Base-by-base conservation (phyloP, 495 filamentous ascomycete genomes). In the Talaromyces nanjingensis region DNA sequence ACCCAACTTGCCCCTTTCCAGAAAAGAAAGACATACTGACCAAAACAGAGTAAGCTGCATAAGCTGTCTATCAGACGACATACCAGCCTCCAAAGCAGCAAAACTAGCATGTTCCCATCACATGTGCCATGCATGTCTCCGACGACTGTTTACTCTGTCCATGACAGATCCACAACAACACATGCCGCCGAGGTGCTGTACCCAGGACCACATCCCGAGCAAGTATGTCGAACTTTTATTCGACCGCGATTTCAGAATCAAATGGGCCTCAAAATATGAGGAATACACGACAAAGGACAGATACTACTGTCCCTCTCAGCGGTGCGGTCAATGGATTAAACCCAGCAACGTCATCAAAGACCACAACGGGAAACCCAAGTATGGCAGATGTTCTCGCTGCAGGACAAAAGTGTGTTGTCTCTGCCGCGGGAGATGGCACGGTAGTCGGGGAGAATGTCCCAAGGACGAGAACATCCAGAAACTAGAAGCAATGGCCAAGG, bases 141-240 rank as follows among this genome's bases (percentile, higher is more conserved):
- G 83, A 68, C 83, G 86, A 20, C 81, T 86, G 65, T 96, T 94
- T 72, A 84, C 76, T 24, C 76, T 89, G 42, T 92, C 90, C 20
- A 76, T 91, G 63, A 87, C 80, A 39, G 89, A 93, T 70, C 88
- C 90, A 1, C 81, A 84, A 37, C 86, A 88, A 37, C 86, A 88
- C 68, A 93, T 93, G 89, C 89, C 91, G 8, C 91, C 91, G 0
- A 83, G 76, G 66, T 96, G 91, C 68, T 96, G 91, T 72, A 88
- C 83, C 3, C 62, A 80, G 22, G 84, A 90, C 39, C 83, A 84
- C 66, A 92, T 96, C 64, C 85, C 91, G 1, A 73, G 90, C 18
- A 85, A 86, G 65, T 82, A 89, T 67, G 91, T 92, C n/a, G 87
- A 90, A 24, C 79, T 79, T 31, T 74, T 93, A 62, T 91, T 93